Conservation (phyloP, 768 basidiomycete species). For the Suillus variegatus region DNA sequence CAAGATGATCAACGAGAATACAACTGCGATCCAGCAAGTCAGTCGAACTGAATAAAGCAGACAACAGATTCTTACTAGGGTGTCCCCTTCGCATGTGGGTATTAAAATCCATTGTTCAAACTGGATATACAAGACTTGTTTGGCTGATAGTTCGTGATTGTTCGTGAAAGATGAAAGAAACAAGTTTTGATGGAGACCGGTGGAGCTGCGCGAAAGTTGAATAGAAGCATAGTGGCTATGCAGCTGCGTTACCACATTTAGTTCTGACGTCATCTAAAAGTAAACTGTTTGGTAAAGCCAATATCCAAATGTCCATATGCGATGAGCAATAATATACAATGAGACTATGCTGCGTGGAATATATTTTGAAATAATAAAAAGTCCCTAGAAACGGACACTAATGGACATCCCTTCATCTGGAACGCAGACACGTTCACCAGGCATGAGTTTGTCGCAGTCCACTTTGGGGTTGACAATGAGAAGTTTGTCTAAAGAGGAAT, state of each 20-base stretch:
- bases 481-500: conserved; percentile 52
- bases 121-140: conserved; percentile 7
- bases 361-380: conserved; percentile 1
- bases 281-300: neutral
- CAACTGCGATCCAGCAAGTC: conserved; percentile 44
- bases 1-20: conserved; percentile 48
- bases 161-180: conserved; percentile 25
- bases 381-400: conserved; percentile 25
- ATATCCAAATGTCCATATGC: conserved; percentile 10
- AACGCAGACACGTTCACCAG: conserved; percentile 61
- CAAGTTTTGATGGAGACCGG: conserved; percentile 5
- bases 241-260: conserved; percentile 3
- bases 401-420: conserved; percentile 43
- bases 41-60: neutral
- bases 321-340: conserved; percentile 22
- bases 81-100: conserved; percentile 52
- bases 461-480: conserved; percentile 53
- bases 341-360: conserved; percentile 6
- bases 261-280: conserved; percentile 16
- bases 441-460: conserved; percentile 58
- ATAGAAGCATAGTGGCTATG: conserved; percentile 27
- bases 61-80: conserved; percentile 43
- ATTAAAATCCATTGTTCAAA: conserved; percentile 37
- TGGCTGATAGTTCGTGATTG: conserved; percentile 15
- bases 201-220: conserved; percentile 20